Evolutionary conservation across 306 rosid genomes (phyloP).

Genomic region (Medicago truncatula): MtrunA17r5.0-ANR NC_053043.1:47847501-47848000

Average conservation of each 20-base stretch:
- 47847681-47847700: no score
- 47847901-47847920: slow-evolving; percentile 75
- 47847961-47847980: slow-evolving; percentile 82
- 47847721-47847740: background rate
- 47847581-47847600: slow-evolving; percentile 65
- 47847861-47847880: slow-evolving; percentile 29
- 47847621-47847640: slow-evolving; percentile 8
- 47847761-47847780: background rate
- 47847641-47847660: slow-evolving; percentile 26
- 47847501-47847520: slow-evolving; percentile 94
- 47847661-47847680: slow-evolving; percentile 13
- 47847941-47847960: slow-evolving; percentile 94
- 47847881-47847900: slow-evolving; percentile 92
- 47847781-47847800: background rate
- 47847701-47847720: background rate
- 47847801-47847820: background rate
- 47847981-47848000: slow-evolving; percentile 98
- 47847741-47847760: background rate
- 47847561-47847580: slow-evolving; percentile 83
- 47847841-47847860: background rate
- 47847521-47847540: slow-evolving; percentile 85
- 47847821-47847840: background rate
- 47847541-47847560: slow-evolving; percentile 98
- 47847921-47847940: slow-evolving; percentile 90
- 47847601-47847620: slow-evolving; percentile 47